Conservation (phyloP, 208 protist species). For the Trypanosoma platydactyli region DNA sequence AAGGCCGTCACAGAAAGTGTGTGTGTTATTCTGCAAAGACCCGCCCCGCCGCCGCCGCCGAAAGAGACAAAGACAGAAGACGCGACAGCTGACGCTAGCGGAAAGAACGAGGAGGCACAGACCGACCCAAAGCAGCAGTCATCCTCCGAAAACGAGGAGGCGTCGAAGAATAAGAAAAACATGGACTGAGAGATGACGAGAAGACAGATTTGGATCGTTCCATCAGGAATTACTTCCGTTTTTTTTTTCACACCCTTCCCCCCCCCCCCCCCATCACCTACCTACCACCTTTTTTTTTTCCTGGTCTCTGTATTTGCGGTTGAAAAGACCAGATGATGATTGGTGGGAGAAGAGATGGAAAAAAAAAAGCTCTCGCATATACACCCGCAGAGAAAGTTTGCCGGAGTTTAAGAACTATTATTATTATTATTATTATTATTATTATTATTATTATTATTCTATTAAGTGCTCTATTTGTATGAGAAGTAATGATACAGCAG, state of each 20-base stretch:
- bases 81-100: background rate
- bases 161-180: constrained; percentile 10
- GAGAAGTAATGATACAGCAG: constrained; percentile 10
- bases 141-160: constrained; percentile 19
- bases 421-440: constrained; percentile 27
- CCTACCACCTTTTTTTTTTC: background rate
- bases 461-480: background rate
- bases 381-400: background rate
- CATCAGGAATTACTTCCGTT: background rate
- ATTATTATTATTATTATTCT: constrained; percentile 23
- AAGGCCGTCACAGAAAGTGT: constrained; percentile 41
- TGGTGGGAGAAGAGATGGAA: no score
- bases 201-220: no score
- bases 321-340: no score
- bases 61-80: constrained; percentile 34
- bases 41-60: constrained; percentile 56
- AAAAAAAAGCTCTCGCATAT: no score
- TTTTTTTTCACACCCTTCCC: background rate
- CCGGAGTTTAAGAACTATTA: constrained; percentile 8
- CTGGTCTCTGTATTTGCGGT: background rate
- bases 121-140: constrained; percentile 10
- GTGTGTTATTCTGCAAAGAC: constrained; percentile 43
- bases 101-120: constrained; percentile 19
- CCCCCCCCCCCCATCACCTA: background rate
- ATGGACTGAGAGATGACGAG: constrained; percentile 36